Percentiles rank a stretch among this genome's conserved stretches.
Conservation (phyloP, 2,329 filamentous ascomycete species). For the Cladophialophora exuberans region DNA sequence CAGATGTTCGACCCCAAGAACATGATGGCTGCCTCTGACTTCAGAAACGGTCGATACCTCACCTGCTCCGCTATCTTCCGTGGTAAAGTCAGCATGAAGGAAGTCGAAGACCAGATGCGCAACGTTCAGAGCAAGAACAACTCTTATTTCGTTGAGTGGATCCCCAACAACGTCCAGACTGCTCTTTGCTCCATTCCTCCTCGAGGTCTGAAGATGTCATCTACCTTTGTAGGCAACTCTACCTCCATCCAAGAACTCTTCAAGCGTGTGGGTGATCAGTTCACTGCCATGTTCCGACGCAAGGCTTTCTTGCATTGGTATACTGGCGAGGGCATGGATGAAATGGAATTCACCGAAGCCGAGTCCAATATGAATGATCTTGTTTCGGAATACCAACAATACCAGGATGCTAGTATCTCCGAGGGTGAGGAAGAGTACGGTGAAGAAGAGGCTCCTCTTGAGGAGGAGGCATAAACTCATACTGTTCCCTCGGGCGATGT, state of each 20-base stretch:
- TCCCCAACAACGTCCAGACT: conserved; percentile 99
- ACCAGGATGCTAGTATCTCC: conserved; percentile 97
- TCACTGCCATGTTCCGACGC: conserved; percentile 99
- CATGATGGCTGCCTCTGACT: conserved; percentile 99
- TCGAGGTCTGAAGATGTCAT: conserved; percentile 97
- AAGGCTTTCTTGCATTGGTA: conserved; percentile 99
- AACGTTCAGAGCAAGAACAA: conserved; percentile 99
- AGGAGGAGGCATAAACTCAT: conserved; percentile 30
- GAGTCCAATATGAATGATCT: conserved; percentile 99
- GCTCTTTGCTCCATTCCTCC: conserved; percentile 98
- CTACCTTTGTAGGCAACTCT: conserved; percentile 98
- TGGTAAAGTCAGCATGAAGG: conserved; percentile 99
- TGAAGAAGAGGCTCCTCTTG: conserved; percentile 31
- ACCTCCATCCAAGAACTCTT: conserved; percentile 99
- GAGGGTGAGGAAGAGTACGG: conserved; percentile 92
- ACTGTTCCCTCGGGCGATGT: not conserved
- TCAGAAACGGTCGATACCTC: conserved; percentile 99
- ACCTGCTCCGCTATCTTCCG: conserved; percentile 99
- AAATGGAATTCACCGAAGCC: conserved; percentile 99
- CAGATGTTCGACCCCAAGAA: conserved; percentile 99
- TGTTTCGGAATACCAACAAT: conserved; percentile 99
- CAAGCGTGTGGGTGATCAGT: conserved; percentile 99
- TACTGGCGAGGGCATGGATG: conserved; percentile 99
- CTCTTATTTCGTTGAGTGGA: conserved; percentile 99
- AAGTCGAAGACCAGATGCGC: conserved; percentile 99